Base-by-base conservation (phyloP, 345 rosid species). In the Erysimum cheiranthoides region DNA sequence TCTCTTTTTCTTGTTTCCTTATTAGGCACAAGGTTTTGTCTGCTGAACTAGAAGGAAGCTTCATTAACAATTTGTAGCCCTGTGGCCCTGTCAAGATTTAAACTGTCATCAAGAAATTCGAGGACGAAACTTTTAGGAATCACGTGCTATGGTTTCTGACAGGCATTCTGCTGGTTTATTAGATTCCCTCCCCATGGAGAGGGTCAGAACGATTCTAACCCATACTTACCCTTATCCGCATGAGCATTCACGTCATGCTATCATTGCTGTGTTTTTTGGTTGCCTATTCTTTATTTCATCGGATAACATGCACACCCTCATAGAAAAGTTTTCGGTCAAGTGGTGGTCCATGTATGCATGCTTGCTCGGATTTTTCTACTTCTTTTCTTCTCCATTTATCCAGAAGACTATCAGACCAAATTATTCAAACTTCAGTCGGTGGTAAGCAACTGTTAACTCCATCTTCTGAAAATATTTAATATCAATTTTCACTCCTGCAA, bases 291-390 rank as follows among this genome's bases (percentile, higher is more conserved):
- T 95, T 80, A 95, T 95, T 72, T 95, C 99, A 4, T 92, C 97
- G 0, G 99, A 95, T 75, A 95, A 95, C 80, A 92, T 95, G 87
- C 99, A 88, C 68, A 95, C 98, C 17, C 93, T 95, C 60, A 78
- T 95, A 35, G 99, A 90, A 47, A 95, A 95, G 85, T 84, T 95
- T 49, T 77, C 80, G 73, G 93, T 95, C 71, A 95, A 95, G 77
- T 95, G 99, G 99, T 95, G 98, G 99, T 90, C 97, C 47, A 95
- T 95, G 96, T 95, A 95, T 86, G 99, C 89, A 10, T 95, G 99
- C 70, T 73, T 95, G 83, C 93, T 95, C 49, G 99, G 99, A 21
- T 95, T 95, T 84, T 95, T 95, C 89, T 95, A 95, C 82, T 92
- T 89, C 94, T 92, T 95, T 82, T 92, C 99, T 5, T 89, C 99